Evolutionary conservation across 2,329 filamentous ascomycete genomes (phyloP).

Genomic region (Pseudocercospora cruenta): DNA sequence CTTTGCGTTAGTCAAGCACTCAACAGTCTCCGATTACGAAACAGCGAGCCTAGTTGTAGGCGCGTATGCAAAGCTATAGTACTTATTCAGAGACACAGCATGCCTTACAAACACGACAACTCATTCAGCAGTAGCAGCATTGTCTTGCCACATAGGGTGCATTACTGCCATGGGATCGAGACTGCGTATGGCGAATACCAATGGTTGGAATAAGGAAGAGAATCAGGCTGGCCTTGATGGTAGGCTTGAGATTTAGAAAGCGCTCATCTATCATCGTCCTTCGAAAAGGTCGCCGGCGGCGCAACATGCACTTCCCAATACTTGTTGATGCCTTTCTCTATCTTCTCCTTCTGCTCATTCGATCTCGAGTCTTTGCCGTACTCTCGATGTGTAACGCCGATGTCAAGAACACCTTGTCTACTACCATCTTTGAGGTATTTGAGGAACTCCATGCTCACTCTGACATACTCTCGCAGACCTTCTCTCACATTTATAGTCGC

Average conservation of each 20-base stretch:
- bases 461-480: slow-evolving; percentile 62
- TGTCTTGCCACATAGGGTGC: too few species aligned
- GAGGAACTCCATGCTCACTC: slow-evolving; percentile 60
- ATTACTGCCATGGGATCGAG: too few species aligned
- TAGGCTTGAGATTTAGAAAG: not conserved
- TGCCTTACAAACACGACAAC: too few species aligned
- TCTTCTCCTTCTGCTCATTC: slow-evolving; percentile 23
- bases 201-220: not conserved
- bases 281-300: slow-evolving; percentile 13
- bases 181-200: too few species aligned
- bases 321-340: slow-evolving; percentile 30
- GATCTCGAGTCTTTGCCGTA: slow-evolving; percentile 33
- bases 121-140: too few species aligned
- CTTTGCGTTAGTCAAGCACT: too few species aligned
- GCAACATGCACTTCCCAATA: slow-evolving; percentile 46
- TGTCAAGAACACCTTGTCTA: slow-evolving; percentile 52
- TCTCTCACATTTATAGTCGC: slow-evolving; percentile 59
- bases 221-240: not conserved
- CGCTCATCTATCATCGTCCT: slow-evolving; percentile 3
- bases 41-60: too few species aligned
- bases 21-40: too few species aligned
- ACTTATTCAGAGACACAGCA: too few species aligned
- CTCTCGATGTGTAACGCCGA: slow-evolving; percentile 48
- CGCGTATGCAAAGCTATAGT: too few species aligned
- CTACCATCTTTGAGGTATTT: slow-evolving; percentile 47